These are phyloP conservation scores for Lepidium aucheri DNA, from an alignment of 345 rosid species.

Conservation along the genomic window DNA sequence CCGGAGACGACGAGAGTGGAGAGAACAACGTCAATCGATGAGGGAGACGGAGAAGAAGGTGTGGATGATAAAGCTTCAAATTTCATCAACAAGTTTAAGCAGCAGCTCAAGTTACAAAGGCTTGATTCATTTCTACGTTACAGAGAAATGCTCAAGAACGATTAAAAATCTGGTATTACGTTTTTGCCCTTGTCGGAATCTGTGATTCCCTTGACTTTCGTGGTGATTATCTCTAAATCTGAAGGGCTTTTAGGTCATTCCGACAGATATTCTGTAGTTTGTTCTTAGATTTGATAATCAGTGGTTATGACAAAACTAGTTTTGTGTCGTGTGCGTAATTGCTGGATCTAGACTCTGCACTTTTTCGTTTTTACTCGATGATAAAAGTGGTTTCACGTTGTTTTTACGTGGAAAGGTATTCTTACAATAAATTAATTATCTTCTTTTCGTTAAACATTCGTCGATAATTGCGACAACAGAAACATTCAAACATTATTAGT, in stretches of 20 bases:
- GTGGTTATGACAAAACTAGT: neutral
- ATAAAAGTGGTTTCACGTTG: neutral
- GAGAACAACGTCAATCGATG: conserved; percentile 20
- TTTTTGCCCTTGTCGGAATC: neutral
- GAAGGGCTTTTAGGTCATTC: conserved; percentile 16
- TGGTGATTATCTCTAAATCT: neutral
- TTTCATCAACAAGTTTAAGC: conserved; percentile 31
- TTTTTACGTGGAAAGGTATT: neutral
- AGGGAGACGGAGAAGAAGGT: conserved; percentile 23
- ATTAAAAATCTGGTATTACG: neutral
- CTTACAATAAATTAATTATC: neutral
- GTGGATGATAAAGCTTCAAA: conserved; percentile 30
- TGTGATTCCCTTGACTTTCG: neutral
- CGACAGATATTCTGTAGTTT: neutral
- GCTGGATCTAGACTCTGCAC: conserved; percentile 8
- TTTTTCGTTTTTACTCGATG: neutral
- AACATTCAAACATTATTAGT: neutral
- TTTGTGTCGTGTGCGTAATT: conserved; percentile 15
- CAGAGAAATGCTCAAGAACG: conserved; percentile 29
- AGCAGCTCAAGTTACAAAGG: conserved; percentile 30
- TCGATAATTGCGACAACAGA: neutral
- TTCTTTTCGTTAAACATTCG: neutral
- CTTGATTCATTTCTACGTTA: conserved; percentile 28
- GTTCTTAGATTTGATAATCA: conserved; percentile 6
- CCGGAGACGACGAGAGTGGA: conserved; percentile 28